These are phyloP conservation scores for Verticillium tricorpus DNA, from an alignment of 2,329 filamentous ascomycete species.

Conservation along the genomic window DNA sequence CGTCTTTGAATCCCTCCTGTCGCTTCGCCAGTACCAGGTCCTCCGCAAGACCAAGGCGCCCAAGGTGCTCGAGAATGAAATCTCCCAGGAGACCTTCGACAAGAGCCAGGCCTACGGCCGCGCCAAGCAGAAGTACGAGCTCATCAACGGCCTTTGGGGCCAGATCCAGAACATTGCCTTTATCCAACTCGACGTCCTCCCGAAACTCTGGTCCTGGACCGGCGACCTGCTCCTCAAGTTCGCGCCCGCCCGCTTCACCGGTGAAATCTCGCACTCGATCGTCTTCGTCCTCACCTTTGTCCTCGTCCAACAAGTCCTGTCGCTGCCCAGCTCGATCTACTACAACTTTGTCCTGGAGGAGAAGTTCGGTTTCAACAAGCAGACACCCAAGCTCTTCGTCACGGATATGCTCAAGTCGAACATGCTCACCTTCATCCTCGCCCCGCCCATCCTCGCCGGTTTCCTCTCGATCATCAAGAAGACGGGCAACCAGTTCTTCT, in stretches of 20 bases:
- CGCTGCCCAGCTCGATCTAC: constrained; percentile 81
- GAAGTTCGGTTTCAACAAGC: constrained; percentile 98
- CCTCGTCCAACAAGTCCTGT: constrained; percentile 72
- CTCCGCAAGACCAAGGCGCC: constrained; percentile 76
- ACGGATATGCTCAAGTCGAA: constrained; percentile 91
- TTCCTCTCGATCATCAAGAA: constrained; percentile 93
- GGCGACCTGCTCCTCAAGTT: constrained; percentile 70
- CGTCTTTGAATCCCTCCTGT: constrained; percentile 83
- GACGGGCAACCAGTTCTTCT: constrained; percentile 93
- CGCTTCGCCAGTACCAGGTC: constrained; percentile 83
- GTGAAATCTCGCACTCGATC: constrained; percentile 91
- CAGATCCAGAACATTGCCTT: constrained; percentile 86
- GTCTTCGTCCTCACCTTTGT: constrained; percentile 88
- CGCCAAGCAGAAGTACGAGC: constrained; percentile 87
- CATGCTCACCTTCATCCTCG: constrained; percentile 71
- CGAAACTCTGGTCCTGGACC: constrained; percentile 82
- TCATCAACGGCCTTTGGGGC: constrained; percentile 75
- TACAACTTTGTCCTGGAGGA: constrained; percentile 95
- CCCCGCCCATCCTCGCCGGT: constrained; percentile 82
- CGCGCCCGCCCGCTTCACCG: constrained; percentile 73
- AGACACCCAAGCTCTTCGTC: constrained; percentile 83
- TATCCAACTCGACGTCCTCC: constrained; percentile 86
- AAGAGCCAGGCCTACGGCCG: constrained; percentile 95
- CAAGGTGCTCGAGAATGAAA: constrained; percentile 81
- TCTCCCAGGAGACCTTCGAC: constrained; percentile 86